A percentile compares a stretch with the other conserved stretches of the same genome.
Conservation (phyloP, 306 rosid species). For the Potentilla sterilis region DNA sequence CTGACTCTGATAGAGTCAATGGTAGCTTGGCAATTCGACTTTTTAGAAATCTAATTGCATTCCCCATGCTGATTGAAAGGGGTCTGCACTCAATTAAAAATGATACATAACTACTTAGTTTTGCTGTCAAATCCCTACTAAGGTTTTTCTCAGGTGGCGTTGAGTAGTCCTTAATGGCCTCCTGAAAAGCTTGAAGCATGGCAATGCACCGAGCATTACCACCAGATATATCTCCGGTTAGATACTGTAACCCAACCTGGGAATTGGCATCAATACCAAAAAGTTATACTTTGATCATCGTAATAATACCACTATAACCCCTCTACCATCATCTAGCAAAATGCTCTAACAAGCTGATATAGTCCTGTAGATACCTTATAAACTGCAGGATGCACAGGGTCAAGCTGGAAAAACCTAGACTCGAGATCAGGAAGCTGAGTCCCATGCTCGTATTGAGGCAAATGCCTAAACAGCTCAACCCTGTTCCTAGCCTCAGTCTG, state of each 20-base stretch:
- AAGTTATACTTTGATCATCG: constrained; percentile 40
- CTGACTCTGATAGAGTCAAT: constrained; percentile 51
- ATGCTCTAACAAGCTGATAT: background rate
- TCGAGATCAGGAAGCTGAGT: constrained; percentile 71
- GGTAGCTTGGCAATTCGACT: constrained; percentile 62
- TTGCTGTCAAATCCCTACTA: constrained; percentile 71
- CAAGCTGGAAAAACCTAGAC: constrained; percentile 67
- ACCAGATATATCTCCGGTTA: constrained; percentile 71
- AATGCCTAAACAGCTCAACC: constrained; percentile 85
- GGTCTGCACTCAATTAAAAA: constrained; percentile 81
- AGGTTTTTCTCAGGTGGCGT: constrained; percentile 66
- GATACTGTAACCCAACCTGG: constrained; percentile 77
- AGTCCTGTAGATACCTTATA: constrained; percentile 52
- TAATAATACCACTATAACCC: constrained; percentile 32
- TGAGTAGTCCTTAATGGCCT: constrained; percentile 69
- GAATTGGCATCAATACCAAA: constrained; percentile 28
- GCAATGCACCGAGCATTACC: constrained; percentile 86
- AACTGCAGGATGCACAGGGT: constrained; percentile 73
- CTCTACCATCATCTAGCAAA: background rate
- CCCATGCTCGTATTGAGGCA: constrained; percentile 87
- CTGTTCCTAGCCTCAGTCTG: constrained; percentile 82
- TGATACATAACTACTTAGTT: constrained; percentile 70
- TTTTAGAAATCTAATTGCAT: constrained; percentile 74
- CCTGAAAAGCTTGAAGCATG: constrained; percentile 81
- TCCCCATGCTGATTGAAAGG: constrained; percentile 87